These are phyloP conservation scores for Neonectria ditissima DNA, from an alignment of 2,329 filamentous ascomycete species.

Conservation along the genomic window DNA sequence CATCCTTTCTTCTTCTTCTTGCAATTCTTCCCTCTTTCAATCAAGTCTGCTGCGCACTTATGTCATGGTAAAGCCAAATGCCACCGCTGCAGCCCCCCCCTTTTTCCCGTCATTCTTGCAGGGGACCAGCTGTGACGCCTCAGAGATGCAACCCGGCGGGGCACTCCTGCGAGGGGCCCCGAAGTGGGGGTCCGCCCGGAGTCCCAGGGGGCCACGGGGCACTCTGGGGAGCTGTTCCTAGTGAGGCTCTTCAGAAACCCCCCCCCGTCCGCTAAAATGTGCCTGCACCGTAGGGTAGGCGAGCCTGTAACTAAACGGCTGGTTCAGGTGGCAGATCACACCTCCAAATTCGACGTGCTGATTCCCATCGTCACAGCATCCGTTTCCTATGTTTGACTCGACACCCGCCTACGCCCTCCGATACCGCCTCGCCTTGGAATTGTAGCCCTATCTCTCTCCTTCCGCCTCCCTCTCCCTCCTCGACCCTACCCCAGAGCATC, in stretches of 20 bases:
- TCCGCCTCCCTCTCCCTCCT: background rate
- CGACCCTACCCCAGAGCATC: slow-evolving; percentile 8
- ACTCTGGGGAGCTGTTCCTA: background rate
- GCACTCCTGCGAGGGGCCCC: slow-evolving; percentile 6
- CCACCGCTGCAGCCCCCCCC: background rate
- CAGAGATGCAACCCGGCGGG: slow-evolving; percentile 27
- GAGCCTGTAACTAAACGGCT: background rate
- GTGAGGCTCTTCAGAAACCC: slow-evolving; percentile 39
- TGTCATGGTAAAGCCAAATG: background rate
- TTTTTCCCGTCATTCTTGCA: background rate
- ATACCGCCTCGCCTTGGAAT: background rate
- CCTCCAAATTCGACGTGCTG: background rate
- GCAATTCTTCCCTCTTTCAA: background rate
- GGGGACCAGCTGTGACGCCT: background rate
- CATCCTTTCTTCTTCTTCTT: background rate
- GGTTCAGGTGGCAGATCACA: background rate
- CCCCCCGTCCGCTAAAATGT: slow-evolving; percentile 30
- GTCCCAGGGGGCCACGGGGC: slow-evolving; percentile 14
- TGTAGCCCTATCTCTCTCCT: background rate
- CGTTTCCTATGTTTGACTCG: background rate
- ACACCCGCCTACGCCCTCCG: background rate
- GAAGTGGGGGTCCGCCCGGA: slow-evolving; percentile 19
- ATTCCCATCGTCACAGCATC: background rate
- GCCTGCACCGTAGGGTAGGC: background rate
- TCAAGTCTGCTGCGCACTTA: background rate